Evolutionary conservation across 768 basidiomycete species (phyloP).

Genomic region (Termitomyces sp.): DNA sequence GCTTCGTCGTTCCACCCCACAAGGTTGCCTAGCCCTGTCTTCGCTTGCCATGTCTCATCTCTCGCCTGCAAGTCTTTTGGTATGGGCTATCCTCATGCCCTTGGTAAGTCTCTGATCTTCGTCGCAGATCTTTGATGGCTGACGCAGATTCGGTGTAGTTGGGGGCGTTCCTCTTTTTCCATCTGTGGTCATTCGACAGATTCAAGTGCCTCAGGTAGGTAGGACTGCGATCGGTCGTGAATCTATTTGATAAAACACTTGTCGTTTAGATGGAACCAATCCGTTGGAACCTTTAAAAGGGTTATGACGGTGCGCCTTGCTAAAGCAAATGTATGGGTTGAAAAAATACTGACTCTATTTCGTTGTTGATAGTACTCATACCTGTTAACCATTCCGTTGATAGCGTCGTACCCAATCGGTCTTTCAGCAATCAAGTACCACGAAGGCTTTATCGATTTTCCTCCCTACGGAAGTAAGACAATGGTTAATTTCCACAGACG

Average conservation of each 20-base stretch:
- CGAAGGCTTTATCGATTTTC: slow-evolving; percentile 51
- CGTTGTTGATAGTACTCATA: slow-evolving; percentile 59
- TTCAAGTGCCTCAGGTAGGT: slow-evolving; percentile 68
- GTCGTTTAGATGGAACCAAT: slow-evolving; percentile 54
- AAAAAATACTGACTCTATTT: neutral
- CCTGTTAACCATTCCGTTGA: slow-evolving; percentile 52
- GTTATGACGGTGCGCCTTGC: slow-evolving; percentile 28
- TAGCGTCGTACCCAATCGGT: slow-evolving; percentile 53
- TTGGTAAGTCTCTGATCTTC: slow-evolving; percentile 33
- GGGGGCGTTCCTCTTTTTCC: slow-evolving; percentile 57
- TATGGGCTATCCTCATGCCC: slow-evolving; percentile 53
- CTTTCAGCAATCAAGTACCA: slow-evolving; percentile 69
- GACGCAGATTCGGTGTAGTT: slow-evolving; percentile 31
- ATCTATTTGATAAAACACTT: neutral
- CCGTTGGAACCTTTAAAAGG: slow-evolving; percentile 74
- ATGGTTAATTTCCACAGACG: neutral
- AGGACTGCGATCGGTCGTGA: neutral
- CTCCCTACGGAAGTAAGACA: slow-evolving; percentile 42
- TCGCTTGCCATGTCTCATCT: neutral
- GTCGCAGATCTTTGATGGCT: neutral
- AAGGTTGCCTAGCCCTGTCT: slow-evolving; percentile 4
- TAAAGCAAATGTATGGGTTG: neutral
- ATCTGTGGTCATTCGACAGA: slow-evolving; percentile 76
- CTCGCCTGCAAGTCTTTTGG: slow-evolving; percentile 50
- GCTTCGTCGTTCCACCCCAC: neutral